Conservation (phyloP, 1,284 basidiomycete species). For the Puccinia horiana region DNA sequence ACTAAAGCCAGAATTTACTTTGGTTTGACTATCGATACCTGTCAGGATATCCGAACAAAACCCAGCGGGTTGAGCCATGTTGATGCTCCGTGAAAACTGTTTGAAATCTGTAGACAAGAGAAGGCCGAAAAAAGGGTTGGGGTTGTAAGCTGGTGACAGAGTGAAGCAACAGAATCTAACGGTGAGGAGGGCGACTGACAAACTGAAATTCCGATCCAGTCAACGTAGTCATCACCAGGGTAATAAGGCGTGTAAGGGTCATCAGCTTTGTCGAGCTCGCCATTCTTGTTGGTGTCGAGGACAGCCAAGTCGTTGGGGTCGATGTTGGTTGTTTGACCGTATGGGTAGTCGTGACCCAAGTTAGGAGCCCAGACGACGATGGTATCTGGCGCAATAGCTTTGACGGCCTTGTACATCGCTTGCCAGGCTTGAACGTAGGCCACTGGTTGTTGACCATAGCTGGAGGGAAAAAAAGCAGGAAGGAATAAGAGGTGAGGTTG, state of each 20-base stretch:
- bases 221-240: constrained; percentile 49
- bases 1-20: not conserved
- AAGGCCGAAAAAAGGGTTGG: too few relatives aligned
- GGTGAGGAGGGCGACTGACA: not conserved
- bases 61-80: constrained; percentile 35
- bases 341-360: constrained; percentile 52
- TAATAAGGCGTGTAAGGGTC: constrained; percentile 50
- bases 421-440: constrained; percentile 53
- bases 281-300: constrained; percentile 49
- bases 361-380: constrained; percentile 58
- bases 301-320: not conserved
- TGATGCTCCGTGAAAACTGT: constrained; percentile 32
- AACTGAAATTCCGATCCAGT: constrained; percentile 50
- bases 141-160: too few relatives aligned
- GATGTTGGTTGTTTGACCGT: constrained; percentile 42
- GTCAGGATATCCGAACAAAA: constrained; percentile 35
- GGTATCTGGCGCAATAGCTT: constrained; percentile 54
- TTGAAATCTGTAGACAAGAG: constrained; percentile 39
- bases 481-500: not conserved
- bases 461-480: not conserved
- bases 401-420: constrained; percentile 54
- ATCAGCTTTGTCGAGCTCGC: constrained; percentile 39
- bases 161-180: too few relatives aligned
- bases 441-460: constrained; percentile 55
- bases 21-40: constrained; percentile 21